A percentile compares a stretch with the other conserved stretches of the same genome.
phyloP scores from a whole-genome alignment of 2,329 filamentous ascomycete species.

The Aspergillus uvarum region DNA sequence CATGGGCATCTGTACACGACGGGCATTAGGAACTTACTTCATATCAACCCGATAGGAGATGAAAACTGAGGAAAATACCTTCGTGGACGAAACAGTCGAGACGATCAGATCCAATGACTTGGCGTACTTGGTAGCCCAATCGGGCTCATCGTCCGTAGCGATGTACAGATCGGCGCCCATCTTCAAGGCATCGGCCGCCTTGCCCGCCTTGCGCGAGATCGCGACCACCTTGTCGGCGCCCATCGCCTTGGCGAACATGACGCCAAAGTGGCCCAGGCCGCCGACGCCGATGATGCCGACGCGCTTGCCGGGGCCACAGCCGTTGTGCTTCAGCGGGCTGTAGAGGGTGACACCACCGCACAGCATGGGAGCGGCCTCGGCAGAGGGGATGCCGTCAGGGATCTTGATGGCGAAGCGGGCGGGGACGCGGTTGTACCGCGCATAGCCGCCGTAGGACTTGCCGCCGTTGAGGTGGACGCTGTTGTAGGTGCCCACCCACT shows the following conservation, averaged over 20 bases:
- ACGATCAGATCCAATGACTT: constrained; percentile 57
- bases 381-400: constrained; percentile 51
- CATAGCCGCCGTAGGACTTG: constrained; percentile 67
- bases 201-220: constrained; percentile 54
- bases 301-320: constrained; percentile 67
- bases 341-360: constrained; percentile 77
- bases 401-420: constrained; percentile 62
- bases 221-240: constrained; percentile 64
- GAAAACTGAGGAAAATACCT: constrained; percentile 29
- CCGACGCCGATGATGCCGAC: constrained; percentile 74
- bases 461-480: constrained; percentile 49
- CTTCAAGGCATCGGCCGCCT: constrained; percentile 53
- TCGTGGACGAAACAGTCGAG: constrained; percentile 56
- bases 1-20: constrained; percentile 56
- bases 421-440: constrained; percentile 55
- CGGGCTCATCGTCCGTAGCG: constrained; percentile 55
- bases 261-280: constrained; percentile 70
- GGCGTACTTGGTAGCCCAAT: constrained; percentile 53
- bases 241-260: constrained; percentile 70
- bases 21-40: not conserved
- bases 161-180: constrained; percentile 59
- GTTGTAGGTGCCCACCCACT: constrained; percentile 36
- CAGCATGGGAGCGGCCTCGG: constrained; percentile 67
- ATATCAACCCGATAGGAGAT: not conserved
- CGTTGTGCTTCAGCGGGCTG: constrained; percentile 66